Conservation (phyloP, 2,329 filamentous ascomycete genomes). For the Penicillium sp. region DNA sequence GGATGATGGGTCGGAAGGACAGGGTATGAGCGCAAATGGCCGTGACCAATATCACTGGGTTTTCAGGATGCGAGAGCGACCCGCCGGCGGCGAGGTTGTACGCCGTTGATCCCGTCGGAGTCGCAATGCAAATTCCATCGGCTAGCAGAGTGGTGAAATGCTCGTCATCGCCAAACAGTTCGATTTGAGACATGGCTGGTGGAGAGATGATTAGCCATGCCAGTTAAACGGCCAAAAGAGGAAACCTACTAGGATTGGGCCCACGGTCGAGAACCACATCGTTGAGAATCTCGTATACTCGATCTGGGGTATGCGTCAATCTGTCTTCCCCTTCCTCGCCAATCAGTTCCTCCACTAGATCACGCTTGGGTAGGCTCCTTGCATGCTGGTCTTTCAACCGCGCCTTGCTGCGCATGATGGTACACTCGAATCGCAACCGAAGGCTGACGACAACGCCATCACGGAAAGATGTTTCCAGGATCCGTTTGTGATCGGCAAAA, state of each 20-base stretch:
- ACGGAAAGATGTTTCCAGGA: conserved; percentile 63
- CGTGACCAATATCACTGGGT: conserved; percentile 89
- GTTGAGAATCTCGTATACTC: conserved; percentile 85
- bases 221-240: conserved; percentile 7
- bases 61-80: conserved; percentile 90
- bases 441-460: conserved; percentile 86
- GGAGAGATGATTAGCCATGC: conserved; percentile 5
- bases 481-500: conserved; percentile 66
- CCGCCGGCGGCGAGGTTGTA: conserved; percentile 96
- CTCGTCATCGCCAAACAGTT: conserved; percentile 90
- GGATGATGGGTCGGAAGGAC: conserved; percentile 91
- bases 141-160: conserved; percentile 92
- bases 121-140: conserved; percentile 88
- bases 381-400: conserved; percentile 25
- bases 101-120: conserved; percentile 87
- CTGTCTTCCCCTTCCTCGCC: conserved; percentile 79
- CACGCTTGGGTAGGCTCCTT: conserved; percentile 45
- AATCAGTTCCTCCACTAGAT: conserved; percentile 83
- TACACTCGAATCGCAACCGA: conserved; percentile 84
- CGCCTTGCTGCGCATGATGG: conserved; percentile 66
- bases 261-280: conserved; percentile 95
- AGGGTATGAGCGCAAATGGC: conserved; percentile 93
- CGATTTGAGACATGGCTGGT: conserved; percentile 81
- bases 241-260: conserved; percentile 73
- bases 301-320: conserved; percentile 76